Evolutionary conservation across 495 filamentous ascomycete species (phyloP).

Genomic region (Cetradonia linearis): DNA sequence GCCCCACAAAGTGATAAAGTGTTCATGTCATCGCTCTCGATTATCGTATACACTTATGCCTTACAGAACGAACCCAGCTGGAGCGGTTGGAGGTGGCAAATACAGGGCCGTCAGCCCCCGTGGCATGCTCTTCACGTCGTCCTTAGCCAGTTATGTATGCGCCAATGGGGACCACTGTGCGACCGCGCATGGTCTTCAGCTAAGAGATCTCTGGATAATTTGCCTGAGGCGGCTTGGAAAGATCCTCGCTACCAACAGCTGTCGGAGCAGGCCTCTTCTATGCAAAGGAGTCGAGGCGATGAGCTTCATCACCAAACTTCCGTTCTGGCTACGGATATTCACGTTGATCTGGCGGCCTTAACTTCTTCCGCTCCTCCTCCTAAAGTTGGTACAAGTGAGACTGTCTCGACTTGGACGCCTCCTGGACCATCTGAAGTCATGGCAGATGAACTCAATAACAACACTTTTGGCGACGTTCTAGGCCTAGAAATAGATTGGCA

Average conservation of each 20-base stretch:
- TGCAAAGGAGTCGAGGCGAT: not conserved
- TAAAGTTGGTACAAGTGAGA: not conserved
- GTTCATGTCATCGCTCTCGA: conserved; percentile 12
- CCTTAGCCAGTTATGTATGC: conserved; percentile 11
- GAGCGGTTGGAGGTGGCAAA: conserved; percentile 16
- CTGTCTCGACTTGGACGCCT: not conserved
- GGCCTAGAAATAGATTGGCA: conserved; percentile 11
- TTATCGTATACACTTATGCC: conserved; percentile 6
- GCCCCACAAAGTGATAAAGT: conserved; percentile 5
- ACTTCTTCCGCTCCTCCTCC: not conserved
- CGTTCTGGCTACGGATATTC: not conserved
- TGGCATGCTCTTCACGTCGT: conserved; percentile 13
- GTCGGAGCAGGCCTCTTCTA: not conserved
- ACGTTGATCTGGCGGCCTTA: not conserved
- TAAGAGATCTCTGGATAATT: not conserved
- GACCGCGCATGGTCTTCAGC: conserved; percentile 7
- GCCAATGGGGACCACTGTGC: not conserved
- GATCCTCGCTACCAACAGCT: conserved; percentile 7
- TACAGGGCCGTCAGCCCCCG: conserved; percentile 12
- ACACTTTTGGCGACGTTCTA: conserved; percentile 1
- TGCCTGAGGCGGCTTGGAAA: not conserved
- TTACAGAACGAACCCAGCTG: conserved; percentile 16
- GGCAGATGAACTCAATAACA: not conserved
- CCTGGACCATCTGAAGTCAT: not conserved
- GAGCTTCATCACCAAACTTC: not conserved